Conservation (phyloP, 2,329 filamentous ascomycete genomes). For the Aspergillus puulaauensis region DNA sequence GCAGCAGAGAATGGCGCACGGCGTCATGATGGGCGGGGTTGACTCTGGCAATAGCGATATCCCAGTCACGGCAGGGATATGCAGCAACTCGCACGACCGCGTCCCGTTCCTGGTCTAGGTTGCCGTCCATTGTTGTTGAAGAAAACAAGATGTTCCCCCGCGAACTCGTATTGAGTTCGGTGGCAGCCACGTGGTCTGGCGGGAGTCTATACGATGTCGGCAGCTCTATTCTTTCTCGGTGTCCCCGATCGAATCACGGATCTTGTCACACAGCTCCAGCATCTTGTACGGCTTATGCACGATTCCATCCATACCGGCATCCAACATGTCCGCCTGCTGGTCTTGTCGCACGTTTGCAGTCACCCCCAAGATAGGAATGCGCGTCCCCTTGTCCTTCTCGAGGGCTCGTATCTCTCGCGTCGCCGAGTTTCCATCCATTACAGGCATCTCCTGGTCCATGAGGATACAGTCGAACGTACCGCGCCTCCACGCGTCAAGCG, state of each 20-base stretch:
- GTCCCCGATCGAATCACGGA: constrained; percentile 30
- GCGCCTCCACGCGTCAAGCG: constrained; percentile 40
- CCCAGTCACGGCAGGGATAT: too few relatives aligned
- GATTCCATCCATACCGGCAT: constrained; percentile 73
- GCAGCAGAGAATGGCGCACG: too few relatives aligned
- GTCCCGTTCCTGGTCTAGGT: too few relatives aligned
- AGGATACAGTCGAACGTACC: constrained; percentile 61
- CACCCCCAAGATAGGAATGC: constrained; percentile 36
- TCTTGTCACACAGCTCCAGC: constrained; percentile 67
- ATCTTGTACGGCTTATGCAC: constrained; percentile 81
- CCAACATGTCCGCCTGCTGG: constrained; percentile 69
- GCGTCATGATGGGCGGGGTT: too few relatives aligned
- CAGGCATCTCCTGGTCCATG: constrained; percentile 82
- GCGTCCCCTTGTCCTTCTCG: constrained; percentile 49
- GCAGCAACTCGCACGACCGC: too few relatives aligned
- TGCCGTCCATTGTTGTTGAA: too few relatives aligned
- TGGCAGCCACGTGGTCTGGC: too few relatives aligned
- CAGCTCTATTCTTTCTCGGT: neutral
- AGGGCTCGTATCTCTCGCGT: constrained; percentile 67
- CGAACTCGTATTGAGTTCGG: too few relatives aligned
- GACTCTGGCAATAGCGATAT: too few relatives aligned
- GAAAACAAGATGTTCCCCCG: too few relatives aligned
- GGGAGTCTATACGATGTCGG: neutral
- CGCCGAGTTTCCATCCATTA: constrained; percentile 79
- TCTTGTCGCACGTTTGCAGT: constrained; percentile 76